Conservation (phyloP, 805 yeast species). For the Yarrowia keelungensis region DNA sequence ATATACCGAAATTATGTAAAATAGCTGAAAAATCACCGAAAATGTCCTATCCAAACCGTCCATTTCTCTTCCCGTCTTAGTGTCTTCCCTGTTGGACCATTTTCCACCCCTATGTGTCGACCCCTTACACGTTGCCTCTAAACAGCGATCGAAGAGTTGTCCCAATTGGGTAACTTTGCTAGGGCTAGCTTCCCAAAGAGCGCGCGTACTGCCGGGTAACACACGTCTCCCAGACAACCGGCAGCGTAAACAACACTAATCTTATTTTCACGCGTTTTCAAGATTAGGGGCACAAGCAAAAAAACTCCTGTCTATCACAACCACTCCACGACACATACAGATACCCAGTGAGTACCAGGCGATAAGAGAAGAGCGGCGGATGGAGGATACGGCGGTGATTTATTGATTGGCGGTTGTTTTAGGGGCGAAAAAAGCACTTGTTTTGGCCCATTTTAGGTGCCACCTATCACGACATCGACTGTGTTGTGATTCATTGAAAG, state of each 20-base stretch:
- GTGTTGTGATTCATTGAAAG: conserved; percentile 1
- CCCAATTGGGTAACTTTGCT: background rate
- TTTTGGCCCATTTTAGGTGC: background rate
- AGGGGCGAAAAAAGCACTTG: too few relatives aligned
- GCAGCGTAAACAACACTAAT: conserved; percentile 38
- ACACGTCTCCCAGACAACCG: conserved; percentile 39
- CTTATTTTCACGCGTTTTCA: conserved; percentile 37
- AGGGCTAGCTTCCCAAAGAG: conserved; percentile 15
- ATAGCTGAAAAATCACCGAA: background rate
- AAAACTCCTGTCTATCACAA: conserved; percentile 38
- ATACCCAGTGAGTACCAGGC: conserved; percentile 37
- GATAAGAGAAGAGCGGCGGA: background rate
- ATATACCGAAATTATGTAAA: too few relatives aligned
- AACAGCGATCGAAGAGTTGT: conserved; percentile 5
- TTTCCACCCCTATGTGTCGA: background rate
- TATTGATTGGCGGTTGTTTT: background rate
- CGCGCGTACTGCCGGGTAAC: conserved; percentile 25
- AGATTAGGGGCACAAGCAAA: conserved; percentile 36
- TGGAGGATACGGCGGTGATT: background rate
- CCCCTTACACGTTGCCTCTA: conserved; percentile 36
- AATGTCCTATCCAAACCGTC: background rate
- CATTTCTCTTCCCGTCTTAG: background rate
- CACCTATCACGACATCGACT: background rate
- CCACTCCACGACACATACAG: conserved; percentile 39
- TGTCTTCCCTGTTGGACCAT: too few relatives aligned